Percentiles rank a stretch among this genome's conserved stretches.
phyloP scores from a whole-genome alignment of 1,284 basidiomycete genomes.

The Boletus sp. region DNA sequence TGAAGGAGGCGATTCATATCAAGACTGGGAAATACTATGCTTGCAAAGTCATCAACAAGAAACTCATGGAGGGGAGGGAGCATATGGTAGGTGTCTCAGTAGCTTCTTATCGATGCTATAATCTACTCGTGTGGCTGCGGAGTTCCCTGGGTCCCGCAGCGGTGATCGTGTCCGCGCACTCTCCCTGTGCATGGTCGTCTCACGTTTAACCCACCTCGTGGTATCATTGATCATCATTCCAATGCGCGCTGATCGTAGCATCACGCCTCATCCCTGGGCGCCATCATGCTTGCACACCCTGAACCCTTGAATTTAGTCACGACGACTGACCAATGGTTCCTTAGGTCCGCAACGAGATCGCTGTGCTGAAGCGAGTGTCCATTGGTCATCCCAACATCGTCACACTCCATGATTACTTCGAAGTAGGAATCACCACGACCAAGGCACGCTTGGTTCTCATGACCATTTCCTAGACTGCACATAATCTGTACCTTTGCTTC shows the following conservation, averaged over 20 bases:
- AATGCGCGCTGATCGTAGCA: conserved; percentile 14
- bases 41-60: conserved; percentile 97
- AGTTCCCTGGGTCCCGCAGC: not conserved
- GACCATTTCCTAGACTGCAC: conserved; percentile 59
- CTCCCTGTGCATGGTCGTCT: not conserved
- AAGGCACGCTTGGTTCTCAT: conserved; percentile 1
- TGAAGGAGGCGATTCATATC: conserved; percentile 95
- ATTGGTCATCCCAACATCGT: conserved; percentile 88
- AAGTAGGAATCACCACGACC: conserved; percentile 47
- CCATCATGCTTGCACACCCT: conserved; percentile 7
- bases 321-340: conserved; percentile 7
- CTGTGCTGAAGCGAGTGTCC: conserved; percentile 91
- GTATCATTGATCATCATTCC: conserved; percentile 6
- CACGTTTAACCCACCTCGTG: not conserved
- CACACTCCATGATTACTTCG: conserved; percentile 95
- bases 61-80: conserved; percentile 92
- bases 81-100: conserved; percentile 60
- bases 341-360: conserved; percentile 95
- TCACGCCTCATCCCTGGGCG: not conserved
- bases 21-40: conserved; percentile 84
- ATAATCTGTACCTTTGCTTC: conserved; percentile 94
- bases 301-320: conserved; percentile 11
- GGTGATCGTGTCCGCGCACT: conserved; percentile 4
- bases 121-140: conserved; percentile 9
- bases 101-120: conserved; percentile 8